A percentile compares a stretch with the other conserved stretches of the same genome.
These are phyloP conservation scores for Erodium texanum DNA, from an alignment of 441 rosid genomes.

Conservation along the genomic window DNA sequence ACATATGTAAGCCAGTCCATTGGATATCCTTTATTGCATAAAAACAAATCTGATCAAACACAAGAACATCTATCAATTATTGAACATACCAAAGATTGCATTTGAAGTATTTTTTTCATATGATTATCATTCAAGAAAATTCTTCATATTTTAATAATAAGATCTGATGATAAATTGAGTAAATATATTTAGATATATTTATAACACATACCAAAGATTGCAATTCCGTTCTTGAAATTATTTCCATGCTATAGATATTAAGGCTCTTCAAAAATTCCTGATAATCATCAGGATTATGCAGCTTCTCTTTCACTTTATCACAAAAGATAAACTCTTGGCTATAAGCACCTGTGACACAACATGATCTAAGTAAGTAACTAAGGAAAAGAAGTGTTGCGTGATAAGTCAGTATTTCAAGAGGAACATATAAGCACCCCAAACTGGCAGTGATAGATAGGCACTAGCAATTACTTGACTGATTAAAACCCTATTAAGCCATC, in stretches of 20 bases:
- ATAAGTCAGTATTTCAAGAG: neutral
- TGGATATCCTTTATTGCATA: neutral
- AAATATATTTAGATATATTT: constrained; percentile 5
- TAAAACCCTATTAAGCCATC: neutral
- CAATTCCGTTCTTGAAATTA: constrained; percentile 68
- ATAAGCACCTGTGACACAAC: constrained; percentile 47
- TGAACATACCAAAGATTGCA: neutral
- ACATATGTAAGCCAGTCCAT: neutral
- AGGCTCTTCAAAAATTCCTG: constrained; percentile 86
- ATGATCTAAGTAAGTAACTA: constrained; percentile 14
- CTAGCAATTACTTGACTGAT: too few species aligned
- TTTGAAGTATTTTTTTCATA: neutral
- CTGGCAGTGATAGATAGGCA: neutral
- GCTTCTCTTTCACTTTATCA: constrained; percentile 77
- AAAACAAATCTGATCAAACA: neutral
- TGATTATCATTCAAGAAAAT: constrained; percentile 3
- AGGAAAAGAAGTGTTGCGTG: neutral
- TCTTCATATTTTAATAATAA: constrained; percentile 6
- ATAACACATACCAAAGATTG: constrained; percentile 64
- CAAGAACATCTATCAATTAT: neutral
- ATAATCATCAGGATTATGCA: constrained; percentile 57
- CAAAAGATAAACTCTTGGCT: constrained; percentile 70
- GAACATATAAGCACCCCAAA: neutral
- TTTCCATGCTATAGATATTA: constrained; percentile 71
- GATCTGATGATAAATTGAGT: constrained; percentile 7